phyloP scores from a whole-genome alignment of 2,329 filamentous ascomycete species.

The Cladophialophora immunda region DNA sequence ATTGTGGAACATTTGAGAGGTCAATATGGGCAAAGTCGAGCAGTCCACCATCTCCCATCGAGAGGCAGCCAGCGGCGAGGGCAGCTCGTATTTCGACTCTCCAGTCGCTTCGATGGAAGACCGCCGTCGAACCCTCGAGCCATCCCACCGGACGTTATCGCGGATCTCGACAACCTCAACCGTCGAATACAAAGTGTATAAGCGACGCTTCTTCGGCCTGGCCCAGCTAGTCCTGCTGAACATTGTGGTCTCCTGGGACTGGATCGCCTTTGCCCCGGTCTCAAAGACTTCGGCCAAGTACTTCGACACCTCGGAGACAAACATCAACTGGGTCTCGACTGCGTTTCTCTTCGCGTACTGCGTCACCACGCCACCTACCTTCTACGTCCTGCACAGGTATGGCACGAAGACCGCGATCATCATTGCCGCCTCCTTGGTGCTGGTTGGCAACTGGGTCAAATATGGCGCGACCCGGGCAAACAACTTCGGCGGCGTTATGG shows the following conservation, averaged over 20 bases:
- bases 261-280: slow-evolving; percentile 90
- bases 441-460: slow-evolving; percentile 90
- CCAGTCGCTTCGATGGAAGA: slow-evolving; percentile 8
- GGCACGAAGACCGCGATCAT: slow-evolving; percentile 79
- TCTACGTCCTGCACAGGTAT: slow-evolving; percentile 77
- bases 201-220: slow-evolving; percentile 87
- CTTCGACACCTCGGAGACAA: slow-evolving; percentile 76
- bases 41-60: neutral
- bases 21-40: slow-evolving; percentile 12
- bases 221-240: slow-evolving; percentile 86
- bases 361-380: slow-evolving; percentile 73
- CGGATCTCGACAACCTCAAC: slow-evolving; percentile 34
- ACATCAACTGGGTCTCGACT: slow-evolving; percentile 93
- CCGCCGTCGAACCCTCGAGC: neutral
- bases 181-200: slow-evolving; percentile 70
- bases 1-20: neutral
- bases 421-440: slow-evolving; percentile 73
- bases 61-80: neutral
- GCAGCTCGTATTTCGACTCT: slow-evolving; percentile 24
- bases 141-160: slow-evolving; percentile 30
- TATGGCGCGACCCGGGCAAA: slow-evolving; percentile 72
- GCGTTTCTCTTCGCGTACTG: slow-evolving; percentile 87
- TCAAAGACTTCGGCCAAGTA: slow-evolving; percentile 76
- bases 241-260: slow-evolving; percentile 95
- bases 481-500: slow-evolving; percentile 79